Conservation (phyloP, 1,284 basidiomycete species). For the Apiotrichum veenhuisii region DNA sequence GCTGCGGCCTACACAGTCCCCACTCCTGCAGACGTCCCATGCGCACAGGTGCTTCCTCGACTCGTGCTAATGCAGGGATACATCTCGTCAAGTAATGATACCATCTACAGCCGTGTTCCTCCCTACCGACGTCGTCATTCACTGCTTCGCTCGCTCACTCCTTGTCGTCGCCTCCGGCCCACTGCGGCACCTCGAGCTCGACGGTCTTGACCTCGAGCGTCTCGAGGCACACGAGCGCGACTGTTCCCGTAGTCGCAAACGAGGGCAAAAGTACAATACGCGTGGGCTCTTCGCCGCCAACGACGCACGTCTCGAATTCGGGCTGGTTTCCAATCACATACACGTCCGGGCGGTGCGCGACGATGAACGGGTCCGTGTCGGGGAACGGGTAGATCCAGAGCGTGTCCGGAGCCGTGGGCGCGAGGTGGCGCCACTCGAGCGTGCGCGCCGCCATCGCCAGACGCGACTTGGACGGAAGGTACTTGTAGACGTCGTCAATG, state of each 20-base stretch:
- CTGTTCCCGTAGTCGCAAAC: constrained; percentile 64
- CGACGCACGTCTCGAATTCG: constrained; percentile 68
- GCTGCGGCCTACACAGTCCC: too few species aligned
- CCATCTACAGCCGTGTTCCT: neutral
- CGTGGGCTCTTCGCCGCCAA: constrained; percentile 52
- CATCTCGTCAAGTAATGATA: neutral
- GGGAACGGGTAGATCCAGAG: constrained; percentile 95
- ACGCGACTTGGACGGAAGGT: constrained; percentile 55
- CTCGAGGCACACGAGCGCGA: constrained; percentile 62
- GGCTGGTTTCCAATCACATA: constrained; percentile 93
- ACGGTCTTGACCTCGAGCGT: constrained; percentile 56
- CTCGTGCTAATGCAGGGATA: neutral
- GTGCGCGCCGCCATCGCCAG: constrained; percentile 73
- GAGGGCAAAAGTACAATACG: constrained; percentile 78
- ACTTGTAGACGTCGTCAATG: constrained; percentile 92
- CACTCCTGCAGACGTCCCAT: too few species aligned
- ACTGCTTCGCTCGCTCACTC: neutral
- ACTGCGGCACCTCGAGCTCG: constrained; percentile 45
- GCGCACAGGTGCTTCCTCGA: too few species aligned
- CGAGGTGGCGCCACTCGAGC: constrained; percentile 89
- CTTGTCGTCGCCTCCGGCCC: constrained; percentile 30
- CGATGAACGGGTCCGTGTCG: constrained; percentile 81
- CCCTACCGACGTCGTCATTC: neutral
- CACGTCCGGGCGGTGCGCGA: constrained; percentile 77
- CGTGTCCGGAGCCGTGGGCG: constrained; percentile 96